phyloP scores from a whole-genome alignment of 495 filamentous ascomycete species.

The Hyphodiscus hymeniophilus region DNA sequence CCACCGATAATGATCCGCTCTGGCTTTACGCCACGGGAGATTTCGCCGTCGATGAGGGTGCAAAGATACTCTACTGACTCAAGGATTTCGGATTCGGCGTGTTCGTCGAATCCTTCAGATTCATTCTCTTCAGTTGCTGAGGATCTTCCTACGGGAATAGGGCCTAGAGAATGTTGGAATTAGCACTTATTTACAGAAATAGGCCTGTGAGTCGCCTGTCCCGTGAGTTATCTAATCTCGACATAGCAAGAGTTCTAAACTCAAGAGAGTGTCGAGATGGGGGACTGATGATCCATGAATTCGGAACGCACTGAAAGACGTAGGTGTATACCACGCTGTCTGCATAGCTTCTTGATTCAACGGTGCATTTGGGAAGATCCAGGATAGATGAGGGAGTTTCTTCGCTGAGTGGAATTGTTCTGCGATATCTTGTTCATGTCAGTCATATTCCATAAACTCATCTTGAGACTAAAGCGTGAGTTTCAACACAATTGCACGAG shows the following conservation, averaged over 20 bases:
- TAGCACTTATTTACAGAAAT: too few relatives aligned
- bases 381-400: conserved; percentile 31
- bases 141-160: conserved; percentile 23
- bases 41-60: conserved; percentile 29
- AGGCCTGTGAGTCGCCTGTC: too few relatives aligned
- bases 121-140: conserved; percentile 1
- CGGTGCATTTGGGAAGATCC: conserved; percentile 35
- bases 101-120: conserved; percentile 22
- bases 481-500: conserved; percentile 15
- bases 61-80: conserved; percentile 30
- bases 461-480: neutral
- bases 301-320: conserved; percentile 25
- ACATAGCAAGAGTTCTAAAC: too few relatives aligned
- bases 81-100: conserved; percentile 29
- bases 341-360: conserved; percentile 30
- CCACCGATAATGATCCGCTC: conserved; percentile 33
- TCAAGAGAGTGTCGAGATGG: too few relatives aligned
- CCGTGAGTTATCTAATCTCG: too few relatives aligned
- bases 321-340: conserved; percentile 34
- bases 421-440: conserved; percentile 12
- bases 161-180: too few relatives aligned
- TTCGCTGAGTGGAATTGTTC: conserved; percentile 32
- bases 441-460: too few relatives aligned
- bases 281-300: too few relatives aligned
- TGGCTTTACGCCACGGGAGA: conserved; percentile 26